These are phyloP conservation scores for Flammula alnicola DNA, from an alignment of 1,284 basidiomycete species.

Conservation along the genomic window DNA sequence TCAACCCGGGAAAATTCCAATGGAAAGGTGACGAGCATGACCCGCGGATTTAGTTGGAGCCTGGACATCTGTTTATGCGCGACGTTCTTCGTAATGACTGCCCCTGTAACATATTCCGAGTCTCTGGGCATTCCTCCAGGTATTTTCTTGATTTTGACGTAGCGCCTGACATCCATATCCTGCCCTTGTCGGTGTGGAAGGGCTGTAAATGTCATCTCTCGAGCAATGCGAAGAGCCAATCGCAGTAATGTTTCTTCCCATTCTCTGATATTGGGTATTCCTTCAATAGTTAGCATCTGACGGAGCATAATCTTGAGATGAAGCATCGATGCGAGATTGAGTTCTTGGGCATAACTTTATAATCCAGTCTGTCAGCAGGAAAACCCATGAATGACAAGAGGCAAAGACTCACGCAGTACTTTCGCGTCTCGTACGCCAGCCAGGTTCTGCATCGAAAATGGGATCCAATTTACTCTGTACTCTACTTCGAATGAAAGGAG, in stretches of 20 bases:
- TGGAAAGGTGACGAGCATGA: conserved; percentile 96
- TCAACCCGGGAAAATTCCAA: conserved; percentile 95
- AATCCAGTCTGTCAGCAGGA: conserved; percentile 8
- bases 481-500: conserved; percentile 81
- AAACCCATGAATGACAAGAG: neutral
- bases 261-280: conserved; percentile 76
- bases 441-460: conserved; percentile 60
- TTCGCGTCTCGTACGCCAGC: conserved; percentile 80
- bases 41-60: conserved; percentile 77
- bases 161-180: conserved; percentile 94
- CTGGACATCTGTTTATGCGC: conserved; percentile 91
- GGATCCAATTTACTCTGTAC: conserved; percentile 77
- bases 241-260: conserved; percentile 88
- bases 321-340: conserved; percentile 84
- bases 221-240: conserved; percentile 80
- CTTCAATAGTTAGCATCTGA: conserved; percentile 82
- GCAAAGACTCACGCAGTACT: conserved; percentile 72
- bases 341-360: conserved; percentile 75
- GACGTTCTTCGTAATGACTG: conserved; percentile 97
- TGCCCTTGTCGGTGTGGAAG: conserved; percentile 79
- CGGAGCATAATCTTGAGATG: conserved; percentile 89
- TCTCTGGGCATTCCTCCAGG: conserved; percentile 92
- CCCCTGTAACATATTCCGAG: conserved; percentile 97
- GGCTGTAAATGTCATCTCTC: conserved; percentile 76
- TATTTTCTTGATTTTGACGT: conserved; percentile 99